A percentile compares a stretch with the other conserved stretches of the same genome.
phyloP scores from a whole-genome alignment of 2,329 filamentous ascomycete species.

The Colletotrichum sp. region DNA sequence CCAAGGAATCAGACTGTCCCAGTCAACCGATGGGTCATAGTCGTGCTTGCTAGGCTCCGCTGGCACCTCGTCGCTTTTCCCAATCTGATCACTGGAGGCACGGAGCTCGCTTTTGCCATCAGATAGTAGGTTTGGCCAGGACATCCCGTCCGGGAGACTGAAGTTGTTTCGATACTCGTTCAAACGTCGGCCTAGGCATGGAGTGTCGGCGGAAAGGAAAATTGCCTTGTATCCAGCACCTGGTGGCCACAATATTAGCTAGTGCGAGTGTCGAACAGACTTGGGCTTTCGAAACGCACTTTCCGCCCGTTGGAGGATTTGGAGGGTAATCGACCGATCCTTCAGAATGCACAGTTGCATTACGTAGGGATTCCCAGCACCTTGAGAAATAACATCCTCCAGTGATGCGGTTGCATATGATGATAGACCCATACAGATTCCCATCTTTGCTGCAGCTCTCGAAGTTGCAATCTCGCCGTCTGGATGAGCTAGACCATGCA shows the following conservation, averaged over 20 bases:
- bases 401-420: conserved; percentile 49
- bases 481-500: conserved; percentile 57
- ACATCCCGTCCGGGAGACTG: conserved; percentile 15
- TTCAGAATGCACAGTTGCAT: conserved; percentile 61
- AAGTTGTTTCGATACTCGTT: conserved; percentile 61
- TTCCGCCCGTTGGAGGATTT: conserved; percentile 47
- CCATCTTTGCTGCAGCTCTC: conserved; percentile 45
- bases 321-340: conserved; percentile 46
- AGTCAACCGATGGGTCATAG: conserved; percentile 28
- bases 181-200: conserved; percentile 55
- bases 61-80: not conserved
- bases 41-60: not conserved
- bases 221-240: conserved; percentile 50
- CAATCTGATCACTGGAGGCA: not conserved
- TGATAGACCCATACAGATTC: conserved; percentile 48
- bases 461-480: conserved; percentile 57
- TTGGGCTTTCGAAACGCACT: conserved; percentile 31
- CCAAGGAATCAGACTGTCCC: conserved; percentile 55
- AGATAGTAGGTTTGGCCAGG: not conserved
- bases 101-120: conserved; percentile 24
- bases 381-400: conserved; percentile 50
- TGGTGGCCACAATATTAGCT: not conserved
- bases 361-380: conserved; percentile 36
- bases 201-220: conserved; percentile 60
- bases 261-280: not conserved